Evolutionary conservation across 331 rosid genomes (phyloP), one percentile per base, ranked within the genome.

Genomic region (Ulmus americana): DNA sequence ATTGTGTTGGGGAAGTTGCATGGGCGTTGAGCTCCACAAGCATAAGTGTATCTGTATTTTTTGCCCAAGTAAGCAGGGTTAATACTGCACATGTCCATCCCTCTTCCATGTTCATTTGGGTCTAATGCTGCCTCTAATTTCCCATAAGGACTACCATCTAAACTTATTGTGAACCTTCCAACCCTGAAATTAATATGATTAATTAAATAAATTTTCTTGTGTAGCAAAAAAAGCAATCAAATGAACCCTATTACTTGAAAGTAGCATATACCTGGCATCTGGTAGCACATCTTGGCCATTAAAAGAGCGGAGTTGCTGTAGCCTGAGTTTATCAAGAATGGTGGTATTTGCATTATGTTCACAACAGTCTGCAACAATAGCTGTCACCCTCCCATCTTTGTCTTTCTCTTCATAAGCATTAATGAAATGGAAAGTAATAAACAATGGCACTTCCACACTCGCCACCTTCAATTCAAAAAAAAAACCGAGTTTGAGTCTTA

Each of bases 1-100:
- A 94, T 84, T 46, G 95, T 87, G 83, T 94, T 94, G 72, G 99
- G 99, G 45, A 90, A 94, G 71, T 94, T 85, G 85, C 99, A 94
- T 48, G 99, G 99, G 58, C 99, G 87, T 7, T 60, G 65, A n/a
- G 99, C 99, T 54, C 99, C 99, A 79, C 95, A 90, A 35, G 97
- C 99, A 67, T 90, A 94, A 42, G 97, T 88, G 70, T 82, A 94
- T 85, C 95, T 81, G 75, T 94, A 94, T 61, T 84, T 77, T 75
- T 70, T 75, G 48, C 99, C 99, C 69, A 90, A 39, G 66, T 68
- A 70, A 4, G 80, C 73, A 18, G 92, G 99, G 81, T 94, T 90
- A 61, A 94, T 79, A 83, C 88, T 87, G 74, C 99, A 94, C 99
- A 94, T 94, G 70, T 94, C 99, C 80, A 90, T 79, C 51, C 97